These are phyloP conservation scores for Phoma sp. DNA, from an alignment of 2,329 filamentous ascomycete genomes.

Conservation along the genomic window DNA sequence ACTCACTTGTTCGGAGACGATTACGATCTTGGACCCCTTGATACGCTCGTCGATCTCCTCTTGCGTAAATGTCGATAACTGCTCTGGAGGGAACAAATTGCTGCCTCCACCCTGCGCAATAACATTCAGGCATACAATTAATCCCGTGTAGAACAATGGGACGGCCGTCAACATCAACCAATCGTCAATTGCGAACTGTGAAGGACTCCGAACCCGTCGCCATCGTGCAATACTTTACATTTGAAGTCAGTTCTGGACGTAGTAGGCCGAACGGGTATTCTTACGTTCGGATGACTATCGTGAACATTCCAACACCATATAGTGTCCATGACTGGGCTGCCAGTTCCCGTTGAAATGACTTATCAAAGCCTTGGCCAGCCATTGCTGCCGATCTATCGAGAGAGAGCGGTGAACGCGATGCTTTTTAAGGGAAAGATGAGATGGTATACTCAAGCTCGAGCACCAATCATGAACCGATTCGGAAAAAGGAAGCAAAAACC, in stretches of 20 bases:
- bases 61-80: constrained; percentile 46
- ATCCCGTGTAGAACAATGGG: constrained; percentile 48
- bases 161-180: constrained; percentile 42
- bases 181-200: constrained; percentile 35
- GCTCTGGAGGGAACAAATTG: constrained; percentile 52
- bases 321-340: constrained; percentile 38
- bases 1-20: constrained; percentile 54
- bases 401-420: background rate
- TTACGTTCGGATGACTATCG: constrained; percentile 39
- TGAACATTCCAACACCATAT: constrained; percentile 38
- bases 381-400: constrained; percentile 7
- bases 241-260: background rate
- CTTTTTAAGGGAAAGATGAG: background rate
- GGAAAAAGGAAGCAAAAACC: background rate
- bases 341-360: constrained; percentile 28
- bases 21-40: constrained; percentile 54
- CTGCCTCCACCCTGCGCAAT: constrained; percentile 53
- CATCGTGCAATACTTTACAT: constrained; percentile 34
- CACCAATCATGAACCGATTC: constrained; percentile 1
- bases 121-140: constrained; percentile 53
- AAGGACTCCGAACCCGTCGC: constrained; percentile 30
- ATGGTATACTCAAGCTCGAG: background rate
- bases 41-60: constrained; percentile 53
- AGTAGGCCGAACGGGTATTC: background rate
- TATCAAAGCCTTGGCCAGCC: constrained; percentile 23